Evolutionary conservation across 2,329 filamentous ascomycete species (phyloP).

Genomic region (Apiospora hydei): DNA sequence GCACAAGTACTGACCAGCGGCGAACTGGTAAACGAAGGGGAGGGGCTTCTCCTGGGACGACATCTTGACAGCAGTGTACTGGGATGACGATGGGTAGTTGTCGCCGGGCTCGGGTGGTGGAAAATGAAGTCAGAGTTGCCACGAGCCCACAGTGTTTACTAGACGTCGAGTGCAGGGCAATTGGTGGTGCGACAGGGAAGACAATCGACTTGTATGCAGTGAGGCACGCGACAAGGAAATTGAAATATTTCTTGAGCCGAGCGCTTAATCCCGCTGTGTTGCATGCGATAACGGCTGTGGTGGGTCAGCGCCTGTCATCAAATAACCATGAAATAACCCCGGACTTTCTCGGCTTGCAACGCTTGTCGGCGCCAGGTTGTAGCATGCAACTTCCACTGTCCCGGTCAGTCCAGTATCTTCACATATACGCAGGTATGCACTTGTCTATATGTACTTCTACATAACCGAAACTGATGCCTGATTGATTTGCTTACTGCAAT

Average conservation of each 20-base stretch:
- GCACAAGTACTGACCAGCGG: constrained; percentile 71
- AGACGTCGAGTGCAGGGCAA: constrained; percentile 10
- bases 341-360: constrained; percentile 15
- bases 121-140: background rate
- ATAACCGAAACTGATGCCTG: background rate
- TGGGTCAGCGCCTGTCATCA: background rate
- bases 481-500: background rate
- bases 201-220: background rate
- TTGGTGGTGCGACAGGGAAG: constrained; percentile 1
- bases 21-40: constrained; percentile 94
- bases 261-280: constrained; percentile 6
- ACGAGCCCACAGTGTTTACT: background rate
- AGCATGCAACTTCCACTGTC: constrained; percentile 1
- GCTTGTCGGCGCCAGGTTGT: background rate
- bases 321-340: background rate
- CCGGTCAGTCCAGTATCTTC: constrained; percentile 8
- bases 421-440: background rate
- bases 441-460: background rate
- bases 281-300: constrained; percentile 17
- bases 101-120: background rate
- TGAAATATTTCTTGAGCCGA: constrained; percentile 16
- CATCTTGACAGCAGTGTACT: constrained; percentile 55
- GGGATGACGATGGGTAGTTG: background rate
- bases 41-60: constrained; percentile 73
- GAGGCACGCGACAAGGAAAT: constrained; percentile 19